Evolutionary conservation across 1,284 basidiomycete species (phyloP), one percentile per base, ranked within the genome.

Genomic region (Apiotrichum gracile): DNA sequence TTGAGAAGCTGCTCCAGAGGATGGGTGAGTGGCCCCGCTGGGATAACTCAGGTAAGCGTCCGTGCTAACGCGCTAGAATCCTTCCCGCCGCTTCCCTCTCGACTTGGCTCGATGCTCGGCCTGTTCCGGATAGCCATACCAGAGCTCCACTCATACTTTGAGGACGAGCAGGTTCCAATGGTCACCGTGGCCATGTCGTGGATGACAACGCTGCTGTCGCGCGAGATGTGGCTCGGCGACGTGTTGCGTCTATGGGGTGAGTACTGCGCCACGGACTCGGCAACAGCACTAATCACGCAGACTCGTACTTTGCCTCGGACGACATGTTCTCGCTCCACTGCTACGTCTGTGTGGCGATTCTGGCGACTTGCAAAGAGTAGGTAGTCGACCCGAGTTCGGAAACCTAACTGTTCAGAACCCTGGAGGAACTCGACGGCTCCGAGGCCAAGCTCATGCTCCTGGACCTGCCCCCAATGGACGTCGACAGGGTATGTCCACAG

Each of bases 81-180:
- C 1, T 72, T 71, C 50, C 72, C 72, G 2, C 67, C 72, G 0
- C 48, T 75, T 1, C 70, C 71, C 0, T 64, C 64, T 0, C 62
- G 70, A 0, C 53, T 75, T 1, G 73, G 71, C 5, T 63, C 63
- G 0, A 60, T 75, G 47, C 60, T 75, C 19, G 67, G 66, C 5
- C 61, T 75, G 6, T 70, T 75, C 57, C 55, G 72, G 5, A 54
- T 63, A 6, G 66, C 69, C 8, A 51, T 68, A 5, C 73, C 73
- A 0, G 73, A 75, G 19, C 59, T 75, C 4, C 67, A 69, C 49
- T 64, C 64, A 14, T 75, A 71, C 59, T 75, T 72, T 49, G 73
- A 75, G 50, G 70, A 73, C 48, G 73, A 75, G 57, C 70, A 73
- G 50, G 70, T 75, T 2, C 69, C 69, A 2, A 70, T 70, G 57